Conservation (phyloP, 2,329 filamentous ascomycete species). For the Ophiosphaerella narmari region DNA sequence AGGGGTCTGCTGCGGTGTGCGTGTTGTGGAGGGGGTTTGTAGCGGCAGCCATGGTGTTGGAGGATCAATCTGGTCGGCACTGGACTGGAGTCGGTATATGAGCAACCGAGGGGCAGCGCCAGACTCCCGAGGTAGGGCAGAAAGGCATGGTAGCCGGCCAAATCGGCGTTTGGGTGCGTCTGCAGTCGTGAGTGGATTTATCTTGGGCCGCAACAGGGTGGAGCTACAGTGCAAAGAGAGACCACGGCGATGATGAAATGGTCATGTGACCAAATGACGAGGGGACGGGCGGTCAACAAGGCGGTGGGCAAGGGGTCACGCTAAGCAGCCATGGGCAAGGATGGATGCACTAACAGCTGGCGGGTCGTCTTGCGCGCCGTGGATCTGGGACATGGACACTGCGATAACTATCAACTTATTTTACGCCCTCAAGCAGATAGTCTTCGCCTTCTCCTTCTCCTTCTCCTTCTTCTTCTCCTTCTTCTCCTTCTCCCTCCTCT, state of each 20-base stretch:
- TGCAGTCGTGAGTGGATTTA: no score
- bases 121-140: not conserved
- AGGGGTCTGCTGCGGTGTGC: constrained; percentile 29
- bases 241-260: no score
- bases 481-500: not conserved
- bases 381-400: no score
- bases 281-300: constrained; percentile 22
- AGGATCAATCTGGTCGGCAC: no score
- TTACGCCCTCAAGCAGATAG: no score
- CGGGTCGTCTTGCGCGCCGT: no score
- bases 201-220: no score
- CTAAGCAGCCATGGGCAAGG: constrained; percentile 5
- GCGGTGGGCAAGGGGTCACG: constrained; percentile 18
- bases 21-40: constrained; percentile 43
- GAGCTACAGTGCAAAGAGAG: no score
- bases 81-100: not conserved
- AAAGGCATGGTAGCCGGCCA: not conserved
- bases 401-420: no score
- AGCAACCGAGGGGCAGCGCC: not conserved
- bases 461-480: not conserved
- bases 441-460: not conserved
- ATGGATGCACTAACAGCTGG: no score
- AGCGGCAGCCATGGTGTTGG: constrained; percentile 34
- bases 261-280: not conserved
- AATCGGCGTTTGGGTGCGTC: no score